phyloP scores from a whole-genome alignment of 1,284 basidiomycete species.

The Ganoderma boninense region DNA sequence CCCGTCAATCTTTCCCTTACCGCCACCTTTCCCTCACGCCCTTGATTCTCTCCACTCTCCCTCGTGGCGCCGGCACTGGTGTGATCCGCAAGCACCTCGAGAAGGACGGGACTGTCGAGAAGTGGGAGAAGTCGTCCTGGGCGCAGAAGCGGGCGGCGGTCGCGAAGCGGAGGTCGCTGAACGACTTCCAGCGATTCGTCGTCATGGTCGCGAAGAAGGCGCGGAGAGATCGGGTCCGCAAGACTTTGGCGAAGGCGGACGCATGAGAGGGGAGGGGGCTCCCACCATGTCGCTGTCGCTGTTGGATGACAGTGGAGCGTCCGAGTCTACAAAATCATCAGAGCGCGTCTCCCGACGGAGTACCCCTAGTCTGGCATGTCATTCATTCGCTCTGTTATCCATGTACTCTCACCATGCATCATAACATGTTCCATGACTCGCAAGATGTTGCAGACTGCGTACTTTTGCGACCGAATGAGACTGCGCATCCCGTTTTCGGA shows the following conservation, averaged over 20 bases:
- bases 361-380: slow-evolving; percentile 2
- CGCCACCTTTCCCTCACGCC: slow-evolving; percentile 94
- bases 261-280: slow-evolving; percentile 25
- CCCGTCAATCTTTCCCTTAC: slow-evolving; percentile 93
- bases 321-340: slow-evolving; percentile 5
- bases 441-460: background rate
- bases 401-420: slow-evolving; percentile 11
- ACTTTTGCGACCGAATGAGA: background rate
- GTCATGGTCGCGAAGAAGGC: slow-evolving; percentile 83
- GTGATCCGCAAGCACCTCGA: slow-evolving; percentile 90
- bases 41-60: slow-evolving; percentile 84
- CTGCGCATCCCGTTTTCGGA: background rate
- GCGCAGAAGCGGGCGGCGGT: slow-evolving; percentile 88
- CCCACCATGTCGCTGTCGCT: background rate
- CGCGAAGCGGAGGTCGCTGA: slow-evolving; percentile 79
- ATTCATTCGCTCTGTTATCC: slow-evolving; percentile 7
- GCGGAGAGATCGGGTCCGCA: slow-evolving; percentile 75
- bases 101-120: slow-evolving; percentile 77
- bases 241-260: slow-evolving; percentile 52
- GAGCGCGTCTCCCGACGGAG: background rate
- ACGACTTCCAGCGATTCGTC: slow-evolving; percentile 92
- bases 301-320: background rate
- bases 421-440: slow-evolving; percentile 5
- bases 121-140: slow-evolving; percentile 91
- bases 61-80: slow-evolving; percentile 87